phyloP scores from a whole-genome alignment of 139 green algal genomes.

The Coelastrella sp. region DNA sequence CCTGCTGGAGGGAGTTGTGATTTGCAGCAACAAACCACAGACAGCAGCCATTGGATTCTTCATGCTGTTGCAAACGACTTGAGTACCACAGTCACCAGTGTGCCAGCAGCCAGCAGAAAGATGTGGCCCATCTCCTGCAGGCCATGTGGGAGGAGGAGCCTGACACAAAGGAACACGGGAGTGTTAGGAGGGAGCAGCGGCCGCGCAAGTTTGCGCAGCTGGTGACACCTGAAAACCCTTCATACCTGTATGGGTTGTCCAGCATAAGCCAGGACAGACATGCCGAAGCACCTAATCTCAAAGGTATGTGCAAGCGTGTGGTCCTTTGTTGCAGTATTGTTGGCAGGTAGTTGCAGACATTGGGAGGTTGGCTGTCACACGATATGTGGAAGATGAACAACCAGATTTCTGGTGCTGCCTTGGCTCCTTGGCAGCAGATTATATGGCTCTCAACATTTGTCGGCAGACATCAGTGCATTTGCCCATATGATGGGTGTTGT shows the following conservation, averaged over 20 bases:
- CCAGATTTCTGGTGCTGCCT: no score
- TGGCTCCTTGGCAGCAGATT: no score
- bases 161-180: neutral
- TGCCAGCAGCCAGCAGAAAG: neutral
- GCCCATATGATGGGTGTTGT: neutral
- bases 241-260: conserved; percentile 5
- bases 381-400: no score
- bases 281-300: neutral
- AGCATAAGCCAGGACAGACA: neutral
- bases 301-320: neutral
- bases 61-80: neutral
- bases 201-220: neutral
- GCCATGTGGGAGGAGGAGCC: conserved; percentile 20
- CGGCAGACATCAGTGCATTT: neutral
- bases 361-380: no score
- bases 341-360: no score
- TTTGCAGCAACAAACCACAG: neutral
- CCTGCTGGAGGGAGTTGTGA: neutral
- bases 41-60: neutral
- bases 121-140: neutral
- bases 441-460: neutral
- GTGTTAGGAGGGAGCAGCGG: neutral
- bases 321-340: neutral
- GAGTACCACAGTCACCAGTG: neutral
- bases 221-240: conserved; percentile 30